Base-by-base conservation (phyloP, 2,329 filamentous ascomycete species). In the Trichoderma pleuroti region DNA sequence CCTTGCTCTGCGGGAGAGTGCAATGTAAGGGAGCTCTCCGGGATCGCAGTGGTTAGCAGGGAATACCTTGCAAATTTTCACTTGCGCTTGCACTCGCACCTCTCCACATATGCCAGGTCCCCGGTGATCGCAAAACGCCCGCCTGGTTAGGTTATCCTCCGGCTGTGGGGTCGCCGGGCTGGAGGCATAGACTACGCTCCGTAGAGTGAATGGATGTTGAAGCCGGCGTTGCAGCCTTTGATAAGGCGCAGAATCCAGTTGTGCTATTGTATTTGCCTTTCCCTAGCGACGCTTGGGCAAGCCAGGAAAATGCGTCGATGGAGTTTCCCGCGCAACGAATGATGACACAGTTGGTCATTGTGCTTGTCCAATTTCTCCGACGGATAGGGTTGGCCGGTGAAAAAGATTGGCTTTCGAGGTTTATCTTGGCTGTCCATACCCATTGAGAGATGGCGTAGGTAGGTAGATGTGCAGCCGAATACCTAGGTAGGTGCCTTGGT, bases 101-200 rank as follows among this genome's bases (percentile, higher is more conserved):
- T 60, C 66, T 68, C 66, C 66, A 68, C 66, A 60, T 46, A 42
- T 68, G 66, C 66, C 39, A 70, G 59, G 57, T 26, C 59, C 57
- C 56, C 21, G 34, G 56, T 60, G 54, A 49, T 64, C 61, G 34
- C 49, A 60, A 60, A 49, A 60, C 68, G 56, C 56, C 56, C 24
- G 61, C 52, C 18, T 66, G 52, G 54, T 36, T 66, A 26, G 42
- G 30, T 65, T 57, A 36, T 66, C 24, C 16, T 52, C 36, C 28
- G n/a, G 39, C 39, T 66, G 68, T 60, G 62, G 68, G 68, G 68
- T 70, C 49, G 12, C 68, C 24, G 36, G 39, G 68, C 68, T 65
- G 36, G 39, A 63, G 32, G 54, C 4, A 42, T 36, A 39, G 30
- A 68, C 56, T 60, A 61, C 24, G 26, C 39, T 42, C 39, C 39